Evolutionary conservation across 768 basidiomycete genomes (phyloP), one percentile per base, ranked within the genome.

Genomic region (Amanita rimosa): DNA sequence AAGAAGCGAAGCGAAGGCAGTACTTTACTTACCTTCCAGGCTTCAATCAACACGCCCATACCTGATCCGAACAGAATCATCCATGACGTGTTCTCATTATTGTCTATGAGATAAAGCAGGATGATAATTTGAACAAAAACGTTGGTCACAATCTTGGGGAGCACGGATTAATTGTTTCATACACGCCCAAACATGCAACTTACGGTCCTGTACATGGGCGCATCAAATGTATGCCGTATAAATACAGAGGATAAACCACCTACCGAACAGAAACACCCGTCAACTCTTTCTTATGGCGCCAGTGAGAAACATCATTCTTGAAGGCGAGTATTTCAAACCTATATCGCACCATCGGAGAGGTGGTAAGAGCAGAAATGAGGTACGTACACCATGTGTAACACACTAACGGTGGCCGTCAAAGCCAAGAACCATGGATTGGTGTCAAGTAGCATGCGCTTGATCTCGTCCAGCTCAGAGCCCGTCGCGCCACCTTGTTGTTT

Each of bases 311-410:
- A 59, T 98, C 95, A 22, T 80, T 85, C 60, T 87, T 89, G 78
- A 98, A 97, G 11, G 95, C 95, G 49, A 96, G 70, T 79, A 96
- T 87, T 68, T 95, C 92, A 61, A 96, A 95, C 21, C 89, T 91
- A 58, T 9, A 44, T 21, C 40, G 31, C n/a, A 27, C 46, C 35
- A 8, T 49, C 24, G 41, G 19, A 19, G 29, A 49, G 36, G 10
- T 39, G 14, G 48, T 17, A 33, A 22, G 21, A 24, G 38, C 11
- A 31, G 55, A 26, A 43, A 43, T 49, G 52, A 17, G 21, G 16
- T 26, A 75, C 85, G 66, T 57, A 94, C 83, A 96, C 67, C 55
- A 81, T 77, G 65, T 99, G 96, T 52, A 99, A 66, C 19, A 96
- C 54, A 60, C 86, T 87, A 59, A 98, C 95, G 44, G 87, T 48